Conservation (phyloP, 1,284 basidiomycete genomes). For the Agroathelia rolfsii region DNA sequence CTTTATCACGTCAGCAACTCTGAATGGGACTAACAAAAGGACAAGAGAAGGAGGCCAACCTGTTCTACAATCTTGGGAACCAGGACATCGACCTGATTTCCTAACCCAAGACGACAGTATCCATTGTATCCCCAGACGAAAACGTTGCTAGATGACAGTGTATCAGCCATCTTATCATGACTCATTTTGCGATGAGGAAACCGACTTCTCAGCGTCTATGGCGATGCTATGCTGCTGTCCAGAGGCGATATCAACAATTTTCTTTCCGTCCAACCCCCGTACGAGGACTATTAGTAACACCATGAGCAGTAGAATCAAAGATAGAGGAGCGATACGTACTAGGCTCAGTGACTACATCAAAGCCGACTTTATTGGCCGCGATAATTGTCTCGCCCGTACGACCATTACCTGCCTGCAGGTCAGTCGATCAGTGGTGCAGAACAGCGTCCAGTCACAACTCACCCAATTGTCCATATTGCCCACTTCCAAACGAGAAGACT, state of each 20-base stretch:
- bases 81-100: conserved; percentile 76
- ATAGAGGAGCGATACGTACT: conserved; percentile 32
- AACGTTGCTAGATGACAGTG: conserved; percentile 46
- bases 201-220: conserved; percentile 65
- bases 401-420: too few relatives aligned
- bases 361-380: conserved; percentile 74
- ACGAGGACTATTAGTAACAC: conserved; percentile 44
- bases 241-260: conserved; percentile 73
- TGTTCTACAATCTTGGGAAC: conserved; percentile 72
- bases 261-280: conserved; percentile 62
- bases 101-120: conserved; percentile 73
- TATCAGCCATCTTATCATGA: conserved; percentile 3
- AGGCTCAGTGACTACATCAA: conserved; percentile 70
- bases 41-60: conserved; percentile 21
- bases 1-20: conserved; percentile 20
- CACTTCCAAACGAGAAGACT: conserved; percentile 86
- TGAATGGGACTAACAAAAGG: background rate
- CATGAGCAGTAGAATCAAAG: conserved; percentile 9
- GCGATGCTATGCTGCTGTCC: conserved; percentile 85
- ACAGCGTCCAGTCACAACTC: too few relatives aligned
- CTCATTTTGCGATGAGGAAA: conserved; percentile 6
- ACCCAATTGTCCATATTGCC: conserved; percentile 90
- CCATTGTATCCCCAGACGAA: conserved; percentile 86
- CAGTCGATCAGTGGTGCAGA: too few relatives aligned
- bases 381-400: conserved; percentile 82